Conservation (phyloP, 192 early-diverging fungal species). For the Diversispora epigaea region DNA sequence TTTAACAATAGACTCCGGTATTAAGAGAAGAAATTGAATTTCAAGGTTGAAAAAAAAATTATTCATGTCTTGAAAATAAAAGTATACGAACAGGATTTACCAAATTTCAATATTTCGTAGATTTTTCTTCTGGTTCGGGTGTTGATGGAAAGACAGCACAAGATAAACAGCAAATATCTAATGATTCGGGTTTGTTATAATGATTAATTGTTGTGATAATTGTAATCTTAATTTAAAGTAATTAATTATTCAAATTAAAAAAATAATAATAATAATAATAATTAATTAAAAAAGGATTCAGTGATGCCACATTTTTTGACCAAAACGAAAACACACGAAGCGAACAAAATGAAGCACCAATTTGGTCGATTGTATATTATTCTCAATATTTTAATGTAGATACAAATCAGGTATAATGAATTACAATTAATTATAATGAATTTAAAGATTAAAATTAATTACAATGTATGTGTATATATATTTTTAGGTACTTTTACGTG, state of each 20-base stretch:
- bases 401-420: conserved; percentile 64
- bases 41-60: conserved; percentile 38
- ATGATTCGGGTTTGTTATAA: conserved; percentile 11
- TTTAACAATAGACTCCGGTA: not conserved
- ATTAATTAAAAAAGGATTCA: conserved; percentile 4
- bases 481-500: conserved; percentile 68
- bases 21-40: conserved; percentile 41
- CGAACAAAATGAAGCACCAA: conserved; percentile 41
- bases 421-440: too few species aligned
- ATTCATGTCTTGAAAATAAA: too few species aligned
- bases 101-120: not conserved
- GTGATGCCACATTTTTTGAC: conserved; percentile 37
- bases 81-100: too few species aligned
- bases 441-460: not conserved
- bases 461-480: not conserved
- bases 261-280: not conserved
- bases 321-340: conserved; percentile 30
- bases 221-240: not conserved
- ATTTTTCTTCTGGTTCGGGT: conserved; percentile 31
- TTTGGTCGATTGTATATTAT: conserved; percentile 93
- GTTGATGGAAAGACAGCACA: conserved; percentile 31
- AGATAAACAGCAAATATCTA: conserved; percentile 16
- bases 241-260: not conserved
- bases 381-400: conserved; percentile 92
- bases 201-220: too few species aligned